These are phyloP conservation scores for Avena sativa DNA, from an alignment of 176 grass and related monocot genomes.

Conservation along the genomic window DNA sequence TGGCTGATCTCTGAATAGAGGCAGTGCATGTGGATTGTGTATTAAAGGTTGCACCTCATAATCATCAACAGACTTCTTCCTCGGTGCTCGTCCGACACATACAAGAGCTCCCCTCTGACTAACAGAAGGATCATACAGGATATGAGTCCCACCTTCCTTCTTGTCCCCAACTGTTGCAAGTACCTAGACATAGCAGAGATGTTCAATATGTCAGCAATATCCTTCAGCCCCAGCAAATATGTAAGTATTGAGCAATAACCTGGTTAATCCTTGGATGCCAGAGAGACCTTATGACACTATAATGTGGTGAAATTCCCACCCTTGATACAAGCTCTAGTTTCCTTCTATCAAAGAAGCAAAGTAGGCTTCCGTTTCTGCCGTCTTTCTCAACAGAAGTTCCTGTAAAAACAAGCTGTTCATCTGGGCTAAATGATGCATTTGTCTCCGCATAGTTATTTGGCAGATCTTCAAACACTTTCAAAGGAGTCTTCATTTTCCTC, in stretches of 20 bases:
- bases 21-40: slow-evolving; percentile 95
- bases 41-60: slow-evolving; percentile 91
- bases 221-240: neutral
- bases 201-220: slow-evolving; percentile 28
- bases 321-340: slow-evolving; percentile 93
- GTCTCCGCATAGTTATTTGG: slow-evolving; percentile 93
- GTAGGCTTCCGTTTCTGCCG: slow-evolving; percentile 72
- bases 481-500: slow-evolving; percentile 73
- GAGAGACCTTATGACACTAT: slow-evolving; percentile 80
- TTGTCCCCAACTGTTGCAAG: slow-evolving; percentile 93
- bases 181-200: slow-evolving; percentile 66
- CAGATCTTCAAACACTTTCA: slow-evolving; percentile 88
- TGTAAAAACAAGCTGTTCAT: slow-evolving; percentile 92
- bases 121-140: slow-evolving; percentile 91
- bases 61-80: slow-evolving; percentile 94
- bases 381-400: slow-evolving; percentile 97
- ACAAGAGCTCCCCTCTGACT: slow-evolving; percentile 97
- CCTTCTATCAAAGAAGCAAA: slow-evolving; percentile 97
- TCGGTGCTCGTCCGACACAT: slow-evolving; percentile 89
- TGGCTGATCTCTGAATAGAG: slow-evolving; percentile 88
- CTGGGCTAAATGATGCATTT: slow-evolving; percentile 89
- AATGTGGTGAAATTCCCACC: slow-evolving; percentile 86
- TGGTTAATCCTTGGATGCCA: slow-evolving; percentile 97
- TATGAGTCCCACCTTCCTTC: slow-evolving; percentile 90
- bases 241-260: slow-evolving; percentile 43